phyloP scores from a whole-genome alignment of 257 asterid genomes.

The Gentiana dahurica region DNA sequence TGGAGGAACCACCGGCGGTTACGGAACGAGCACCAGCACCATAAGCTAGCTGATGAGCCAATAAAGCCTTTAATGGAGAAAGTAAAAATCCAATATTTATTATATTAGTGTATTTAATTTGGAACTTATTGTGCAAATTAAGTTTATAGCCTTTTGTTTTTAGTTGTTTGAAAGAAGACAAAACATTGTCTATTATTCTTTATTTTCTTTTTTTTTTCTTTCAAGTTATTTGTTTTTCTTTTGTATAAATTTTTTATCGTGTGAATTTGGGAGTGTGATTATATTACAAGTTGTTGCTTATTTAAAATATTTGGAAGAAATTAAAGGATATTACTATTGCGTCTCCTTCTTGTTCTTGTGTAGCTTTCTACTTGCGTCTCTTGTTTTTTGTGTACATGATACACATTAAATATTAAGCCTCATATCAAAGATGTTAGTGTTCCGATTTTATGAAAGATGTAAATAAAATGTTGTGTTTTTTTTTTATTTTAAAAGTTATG shows the following conservation, averaged over 20 bases:
- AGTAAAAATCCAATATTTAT: not conserved
- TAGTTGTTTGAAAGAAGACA: conserved; percentile 10
- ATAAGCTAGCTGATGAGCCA: conserved; percentile 25
- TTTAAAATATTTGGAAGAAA: too few relatives aligned
- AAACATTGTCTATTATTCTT: conserved; percentile 23
- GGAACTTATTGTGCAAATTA: too few relatives aligned
- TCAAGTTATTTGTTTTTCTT: not conserved
- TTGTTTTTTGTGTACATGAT: too few relatives aligned
- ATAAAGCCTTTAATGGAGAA: conserved; percentile 29
- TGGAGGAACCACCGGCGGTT: conserved; percentile 11
- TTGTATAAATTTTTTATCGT: not conserved
- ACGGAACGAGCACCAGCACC: conserved; percentile 18
- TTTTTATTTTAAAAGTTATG: too few relatives aligned
- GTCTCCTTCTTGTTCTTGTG: too few relatives aligned
- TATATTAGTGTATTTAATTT: too few relatives aligned
- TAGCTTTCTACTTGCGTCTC: too few relatives aligned
- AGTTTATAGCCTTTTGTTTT: not conserved
- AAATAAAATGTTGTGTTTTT: too few relatives aligned
- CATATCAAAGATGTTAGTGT: too few relatives aligned
- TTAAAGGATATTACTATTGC: too few relatives aligned
- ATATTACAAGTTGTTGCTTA: not conserved
- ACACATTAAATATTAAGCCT: too few relatives aligned
- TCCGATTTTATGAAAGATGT: too few relatives aligned
- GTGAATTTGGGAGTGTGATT: not conserved
- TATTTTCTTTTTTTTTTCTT: not conserved